Evolutionary conservation across 768 basidiomycete genomes (phyloP), one percentile per base, ranked within the genome.

Genomic region (Rhizopogon salebrosus): DNA sequence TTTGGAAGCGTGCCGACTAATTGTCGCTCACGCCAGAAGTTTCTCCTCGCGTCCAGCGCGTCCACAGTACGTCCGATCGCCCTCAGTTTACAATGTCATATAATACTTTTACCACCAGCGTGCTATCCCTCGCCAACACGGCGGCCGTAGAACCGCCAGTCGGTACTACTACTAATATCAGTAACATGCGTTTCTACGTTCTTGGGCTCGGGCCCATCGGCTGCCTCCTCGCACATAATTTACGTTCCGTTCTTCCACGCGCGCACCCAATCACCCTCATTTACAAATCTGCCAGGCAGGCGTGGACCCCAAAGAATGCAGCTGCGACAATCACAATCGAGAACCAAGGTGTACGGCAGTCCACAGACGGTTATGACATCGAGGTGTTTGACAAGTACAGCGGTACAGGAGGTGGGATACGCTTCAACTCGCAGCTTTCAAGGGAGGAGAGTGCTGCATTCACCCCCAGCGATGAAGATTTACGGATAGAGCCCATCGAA

Each of bases 131-230:
- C 16, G 36, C 36, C 8, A 45, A 7, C 18, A 22, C 39, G 39
- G 29, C 50, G 34, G n/a, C 35, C 35, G 22, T 23, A 23, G 18
- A 34, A 29, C 18, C 24, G n/a, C 40, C 6, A 31, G 43, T 7
- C 5, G 31, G 27, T 50, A 35, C 58, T 52, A 43, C 18, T 50
- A 35, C 58, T 52, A 43, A 14, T 54, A 57, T 53, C 52, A 38
- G 41, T 43, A 57, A 54, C 56, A 89, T 91, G 87, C 84, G 78
- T 56, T 78, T 87, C 64, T 85, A 89, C 72, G 63, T 89, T 57
- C 76, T 90, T 57, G 92, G 93, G 59, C 68, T 92, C 38, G 92
- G 92, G 45, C 78, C 92, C 40, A 80, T 95, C 56, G 95, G 95
- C 51, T 82, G 83, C 26, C 82, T 98, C 54, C 57, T 98, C 57